These are phyloP conservation scores for Picochlorum costavermella DNA, from an alignment of 139 green algal species.

Conservation along the genomic window DNA sequence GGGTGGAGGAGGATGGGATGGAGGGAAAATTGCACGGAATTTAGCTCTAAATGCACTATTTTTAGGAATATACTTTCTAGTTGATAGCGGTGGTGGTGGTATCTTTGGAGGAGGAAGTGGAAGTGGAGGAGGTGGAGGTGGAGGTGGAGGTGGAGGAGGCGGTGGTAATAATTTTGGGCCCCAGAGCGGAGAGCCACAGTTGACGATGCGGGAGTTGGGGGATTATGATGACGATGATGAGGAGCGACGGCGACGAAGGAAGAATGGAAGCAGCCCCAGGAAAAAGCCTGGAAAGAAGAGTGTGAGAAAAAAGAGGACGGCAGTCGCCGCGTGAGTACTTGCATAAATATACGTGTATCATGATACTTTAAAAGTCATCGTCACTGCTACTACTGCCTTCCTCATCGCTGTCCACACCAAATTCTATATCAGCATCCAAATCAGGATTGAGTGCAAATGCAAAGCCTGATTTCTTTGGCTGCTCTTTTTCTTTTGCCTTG, in stretches of 20 bases:
- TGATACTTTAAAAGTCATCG: neutral
- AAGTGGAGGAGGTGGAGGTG: constrained; percentile 21
- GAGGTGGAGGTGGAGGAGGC: constrained; percentile 20
- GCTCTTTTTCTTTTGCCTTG: neutral
- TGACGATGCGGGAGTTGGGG: constrained; percentile 19
- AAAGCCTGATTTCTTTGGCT: constrained; percentile 3
- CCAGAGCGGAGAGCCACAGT: constrained; percentile 9
- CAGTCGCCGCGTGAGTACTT: neutral
- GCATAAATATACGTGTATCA: too few species aligned
- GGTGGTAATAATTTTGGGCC: constrained; percentile 10
- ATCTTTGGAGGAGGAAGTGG: constrained; percentile 34
- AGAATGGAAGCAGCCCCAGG: neutral
- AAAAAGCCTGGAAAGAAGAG: constrained; percentile 4
- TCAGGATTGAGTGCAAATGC: constrained; percentile 21
- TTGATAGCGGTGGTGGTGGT: constrained; percentile 34
- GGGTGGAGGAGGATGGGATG: constrained; percentile 40
- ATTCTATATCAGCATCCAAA: constrained; percentile 10
- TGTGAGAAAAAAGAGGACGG: neutral
- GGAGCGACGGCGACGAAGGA: constrained; percentile 8
- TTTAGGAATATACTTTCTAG: constrained; percentile 31
- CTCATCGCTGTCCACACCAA: constrained; percentile 13
- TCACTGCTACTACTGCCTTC: neutral
- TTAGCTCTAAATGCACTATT: constrained; percentile 30
- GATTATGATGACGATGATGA: constrained; percentile 18
- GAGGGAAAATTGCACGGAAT: constrained; percentile 30